These are phyloP conservation scores for Musa beccarii DNA, from an alignment of 176 grass and related monocot genomes.

Conservation along the genomic window DNA sequence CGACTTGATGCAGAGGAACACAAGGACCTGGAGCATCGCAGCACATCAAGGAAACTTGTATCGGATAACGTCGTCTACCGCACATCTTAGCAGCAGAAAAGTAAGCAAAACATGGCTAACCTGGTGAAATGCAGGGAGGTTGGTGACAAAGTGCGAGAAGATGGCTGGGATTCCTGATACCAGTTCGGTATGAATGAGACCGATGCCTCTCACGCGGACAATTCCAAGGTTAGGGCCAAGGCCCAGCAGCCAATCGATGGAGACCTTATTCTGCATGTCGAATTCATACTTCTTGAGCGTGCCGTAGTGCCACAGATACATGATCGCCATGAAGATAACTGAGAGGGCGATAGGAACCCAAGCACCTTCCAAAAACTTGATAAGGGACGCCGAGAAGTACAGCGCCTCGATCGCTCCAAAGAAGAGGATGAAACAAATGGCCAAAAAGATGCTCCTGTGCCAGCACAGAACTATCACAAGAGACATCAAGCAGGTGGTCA, in stretches of 20 bases:
- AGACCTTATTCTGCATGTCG: slow-evolving; percentile 81
- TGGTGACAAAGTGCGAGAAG: slow-evolving; percentile 95
- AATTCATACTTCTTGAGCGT: slow-evolving; percentile 92
- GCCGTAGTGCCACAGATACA: slow-evolving; percentile 95
- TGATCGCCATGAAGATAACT: slow-evolving; percentile 66
- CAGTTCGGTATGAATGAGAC: slow-evolving; percentile 75
- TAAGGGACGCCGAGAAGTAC: slow-evolving; percentile 80
- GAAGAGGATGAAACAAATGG: slow-evolving; percentile 70
- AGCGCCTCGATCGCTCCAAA: slow-evolving; percentile 84
- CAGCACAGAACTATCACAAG: slow-evolving; percentile 94
- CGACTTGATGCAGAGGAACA: slow-evolving; percentile 94
- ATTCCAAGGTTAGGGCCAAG: slow-evolving; percentile 67
- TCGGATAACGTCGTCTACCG: too few species aligned
- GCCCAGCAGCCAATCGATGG: slow-evolving; percentile 86
- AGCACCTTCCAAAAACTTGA: slow-evolving; percentile 83
- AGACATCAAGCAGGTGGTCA: slow-evolving; percentile 89
- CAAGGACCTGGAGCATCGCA: slow-evolving; percentile 45
- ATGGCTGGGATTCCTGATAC: slow-evolving; percentile 80
- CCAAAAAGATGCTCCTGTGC: slow-evolving; percentile 76
- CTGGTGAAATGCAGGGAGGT: slow-evolving; percentile 92
- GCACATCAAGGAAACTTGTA: not conserved
- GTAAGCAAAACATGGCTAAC: slow-evolving; percentile 9
- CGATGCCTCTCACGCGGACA: slow-evolving; percentile 71
- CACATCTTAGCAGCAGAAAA: too few species aligned
- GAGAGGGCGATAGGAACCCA: slow-evolving; percentile 77